These are phyloP conservation scores for Phytophthora fragariaefolia DNA, from an alignment of 352 stramenopile species.

Conservation along the genomic window DNA sequence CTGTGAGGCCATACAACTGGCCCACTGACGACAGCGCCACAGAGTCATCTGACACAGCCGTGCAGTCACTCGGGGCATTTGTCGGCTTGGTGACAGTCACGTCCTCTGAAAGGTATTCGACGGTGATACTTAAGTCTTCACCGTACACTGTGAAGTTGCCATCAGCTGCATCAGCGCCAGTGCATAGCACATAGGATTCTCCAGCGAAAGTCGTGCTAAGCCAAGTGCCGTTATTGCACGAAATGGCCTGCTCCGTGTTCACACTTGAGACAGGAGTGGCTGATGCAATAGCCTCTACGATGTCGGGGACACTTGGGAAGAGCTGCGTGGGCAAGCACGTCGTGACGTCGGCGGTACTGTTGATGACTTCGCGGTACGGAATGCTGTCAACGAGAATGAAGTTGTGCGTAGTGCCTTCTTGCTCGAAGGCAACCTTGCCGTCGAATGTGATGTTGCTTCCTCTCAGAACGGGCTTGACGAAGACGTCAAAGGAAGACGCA, in stretches of 20 bases:
- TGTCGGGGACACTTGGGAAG: conserved; percentile 38
- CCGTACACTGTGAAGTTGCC: conserved; percentile 48
- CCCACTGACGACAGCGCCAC: conserved; percentile 37
- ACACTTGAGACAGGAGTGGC: conserved; percentile 42
- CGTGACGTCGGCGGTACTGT: conserved; percentile 23
- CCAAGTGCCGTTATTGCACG: conserved; percentile 44
- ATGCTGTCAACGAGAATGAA: conserved; percentile 50
- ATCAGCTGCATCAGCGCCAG: conserved; percentile 22
- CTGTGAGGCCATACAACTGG: conserved; percentile 34
- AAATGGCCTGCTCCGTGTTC: conserved; percentile 49
- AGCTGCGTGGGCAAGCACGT: conserved; percentile 35
- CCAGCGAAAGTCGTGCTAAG: conserved; percentile 50
- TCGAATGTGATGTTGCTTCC: conserved; percentile 47
- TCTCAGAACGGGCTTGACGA: conserved; percentile 45
- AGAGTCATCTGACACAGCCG: conserved; percentile 24
- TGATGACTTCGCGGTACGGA: conserved; percentile 40
- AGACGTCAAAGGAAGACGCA: conserved; percentile 48
- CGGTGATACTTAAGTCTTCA: conserved; percentile 47
- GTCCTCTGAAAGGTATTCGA: conserved; percentile 37
- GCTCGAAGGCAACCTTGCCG: conserved; percentile 42
- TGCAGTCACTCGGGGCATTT: conserved; percentile 37
- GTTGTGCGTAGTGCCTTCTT: conserved; percentile 45
- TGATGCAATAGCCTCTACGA: conserved; percentile 41
- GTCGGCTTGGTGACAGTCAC: conserved; percentile 34
- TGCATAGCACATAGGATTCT: conserved; percentile 58